Percentiles rank a stretch among this genome's conserved stretches.
phyloP scores from a whole-genome alignment of 169 alveolate species.

The Besnoitia besnoiti region DNA sequence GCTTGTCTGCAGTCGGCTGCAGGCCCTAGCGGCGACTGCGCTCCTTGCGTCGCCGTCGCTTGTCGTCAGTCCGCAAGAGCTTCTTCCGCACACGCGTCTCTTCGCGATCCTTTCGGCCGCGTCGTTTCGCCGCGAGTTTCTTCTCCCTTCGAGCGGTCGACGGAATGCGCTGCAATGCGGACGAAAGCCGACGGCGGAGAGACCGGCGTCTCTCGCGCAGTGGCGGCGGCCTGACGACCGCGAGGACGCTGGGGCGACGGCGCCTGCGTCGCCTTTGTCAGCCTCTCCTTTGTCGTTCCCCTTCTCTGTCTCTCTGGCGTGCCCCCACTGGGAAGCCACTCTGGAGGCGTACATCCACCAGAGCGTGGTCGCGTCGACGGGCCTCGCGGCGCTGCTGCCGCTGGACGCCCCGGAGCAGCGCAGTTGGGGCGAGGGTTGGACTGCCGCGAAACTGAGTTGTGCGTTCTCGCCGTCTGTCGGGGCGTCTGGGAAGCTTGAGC shows the following conservation, averaged over 20 bases:
- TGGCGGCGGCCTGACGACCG: no score
- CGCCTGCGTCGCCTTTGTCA: no score
- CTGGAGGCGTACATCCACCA: constrained; percentile 20
- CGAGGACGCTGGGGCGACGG: no score
- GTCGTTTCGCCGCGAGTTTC: background rate
- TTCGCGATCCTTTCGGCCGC: background rate
- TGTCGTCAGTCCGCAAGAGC: background rate
- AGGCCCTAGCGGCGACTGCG: constrained; percentile 16
- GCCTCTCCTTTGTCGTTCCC: background rate
- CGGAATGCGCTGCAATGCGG: no score
- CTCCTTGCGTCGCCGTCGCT: constrained; percentile 2
- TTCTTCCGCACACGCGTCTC: constrained; percentile 14
- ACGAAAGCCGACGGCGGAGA: no score
- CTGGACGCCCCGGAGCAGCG: background rate
- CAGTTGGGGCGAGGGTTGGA: background rate
- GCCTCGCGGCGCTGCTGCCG: background rate
- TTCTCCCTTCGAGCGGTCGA: no score
- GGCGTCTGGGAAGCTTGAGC: background rate
- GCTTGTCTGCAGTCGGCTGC: background rate
- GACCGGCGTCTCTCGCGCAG: no score
- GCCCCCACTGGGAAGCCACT: background rate
- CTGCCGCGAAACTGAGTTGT: background rate
- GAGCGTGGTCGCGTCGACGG: constrained; percentile 23
- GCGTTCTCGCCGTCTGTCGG: background rate
- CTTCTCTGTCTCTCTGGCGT: background rate